Conservation (phyloP, 192 early-diverging fungal species). For the Entomortierella chlamydospora region DNA sequence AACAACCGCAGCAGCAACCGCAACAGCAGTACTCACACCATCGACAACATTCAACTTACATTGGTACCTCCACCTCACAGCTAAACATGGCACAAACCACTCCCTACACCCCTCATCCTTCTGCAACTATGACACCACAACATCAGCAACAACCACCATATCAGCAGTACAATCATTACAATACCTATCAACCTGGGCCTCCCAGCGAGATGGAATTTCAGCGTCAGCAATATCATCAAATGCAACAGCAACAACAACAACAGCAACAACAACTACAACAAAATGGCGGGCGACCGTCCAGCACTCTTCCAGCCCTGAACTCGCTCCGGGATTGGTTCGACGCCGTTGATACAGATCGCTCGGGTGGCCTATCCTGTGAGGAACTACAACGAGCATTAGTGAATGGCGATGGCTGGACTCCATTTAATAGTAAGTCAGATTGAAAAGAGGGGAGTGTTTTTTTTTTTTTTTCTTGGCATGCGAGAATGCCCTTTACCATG, state of each 20-base stretch:
- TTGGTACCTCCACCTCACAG: background rate
- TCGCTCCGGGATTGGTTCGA: slow-evolving; percentile 54
- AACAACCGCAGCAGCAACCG: background rate
- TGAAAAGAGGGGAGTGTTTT: too few relatives aligned
- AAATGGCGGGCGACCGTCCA: background rate
- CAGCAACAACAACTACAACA: slow-evolving; percentile 16
- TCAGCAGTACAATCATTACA: slow-evolving; percentile 40
- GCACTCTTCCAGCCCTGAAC: slow-evolving; percentile 14
- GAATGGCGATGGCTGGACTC: slow-evolving; percentile 70
- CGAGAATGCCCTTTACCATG: background rate
- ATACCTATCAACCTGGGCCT: slow-evolving; percentile 27
- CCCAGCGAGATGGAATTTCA: slow-evolving; percentile 13
- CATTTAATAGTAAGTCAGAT: slow-evolving; percentile 68
- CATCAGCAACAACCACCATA: slow-evolving; percentile 15
- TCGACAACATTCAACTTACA: background rate
- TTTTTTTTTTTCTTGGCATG: slow-evolving; percentile 2
- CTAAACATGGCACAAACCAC: background rate
- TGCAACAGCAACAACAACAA: slow-evolving; percentile 16
- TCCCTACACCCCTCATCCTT: background rate
- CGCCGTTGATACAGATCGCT: slow-evolving; percentile 63
- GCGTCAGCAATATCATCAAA: slow-evolving; percentile 33
- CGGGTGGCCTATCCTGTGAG: slow-evolving; percentile 62
- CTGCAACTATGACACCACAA: background rate
- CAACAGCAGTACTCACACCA: background rate
- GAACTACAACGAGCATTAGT: slow-evolving; percentile 71